Percentiles rank a stretch among this genome's conserved stretches.
These are phyloP conservation scores for Sonneratia alba DNA, from an alignment of 345 rosid species.

Conservation along the genomic window DNA sequence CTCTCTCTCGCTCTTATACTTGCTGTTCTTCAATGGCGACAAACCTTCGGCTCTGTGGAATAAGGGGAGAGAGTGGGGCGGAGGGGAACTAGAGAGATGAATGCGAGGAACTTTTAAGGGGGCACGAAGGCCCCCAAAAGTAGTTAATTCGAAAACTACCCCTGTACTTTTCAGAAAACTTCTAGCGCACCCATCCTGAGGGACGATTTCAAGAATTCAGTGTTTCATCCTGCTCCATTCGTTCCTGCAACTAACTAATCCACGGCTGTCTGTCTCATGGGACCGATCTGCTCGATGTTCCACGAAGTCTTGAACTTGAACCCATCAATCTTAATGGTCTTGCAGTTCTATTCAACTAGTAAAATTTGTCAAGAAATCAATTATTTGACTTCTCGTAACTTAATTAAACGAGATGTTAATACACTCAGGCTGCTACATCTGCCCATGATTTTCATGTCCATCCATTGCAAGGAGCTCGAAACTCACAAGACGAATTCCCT, in stretches of 20 bases:
- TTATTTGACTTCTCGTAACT: neutral
- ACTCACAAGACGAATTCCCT: neutral
- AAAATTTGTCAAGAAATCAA: no score
- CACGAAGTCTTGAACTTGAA: neutral
- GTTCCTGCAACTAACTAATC: neutral
- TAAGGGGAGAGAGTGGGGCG: neutral
- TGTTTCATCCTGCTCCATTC: neutral
- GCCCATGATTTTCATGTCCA: neutral
- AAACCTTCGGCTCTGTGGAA: neutral
- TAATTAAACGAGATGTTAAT: no score
- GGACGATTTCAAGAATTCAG: neutral
- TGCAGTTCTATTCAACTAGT: no score
- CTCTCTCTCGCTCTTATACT: neutral
- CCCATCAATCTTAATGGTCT: neutral
- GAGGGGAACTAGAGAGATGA: neutral
- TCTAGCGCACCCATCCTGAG: neutral
- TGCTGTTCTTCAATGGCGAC: neutral
- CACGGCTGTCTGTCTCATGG: neutral
- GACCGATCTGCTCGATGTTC: neutral
- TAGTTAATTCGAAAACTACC: neutral
- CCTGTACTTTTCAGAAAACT: neutral
- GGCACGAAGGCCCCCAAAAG: neutral
- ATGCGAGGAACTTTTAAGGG: neutral
- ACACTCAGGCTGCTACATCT: neutral
- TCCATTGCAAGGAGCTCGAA: neutral